Evolutionary conservation across 306 rosid genomes (phyloP).

Genomic region (Sesbania bispinosa): DNA sequence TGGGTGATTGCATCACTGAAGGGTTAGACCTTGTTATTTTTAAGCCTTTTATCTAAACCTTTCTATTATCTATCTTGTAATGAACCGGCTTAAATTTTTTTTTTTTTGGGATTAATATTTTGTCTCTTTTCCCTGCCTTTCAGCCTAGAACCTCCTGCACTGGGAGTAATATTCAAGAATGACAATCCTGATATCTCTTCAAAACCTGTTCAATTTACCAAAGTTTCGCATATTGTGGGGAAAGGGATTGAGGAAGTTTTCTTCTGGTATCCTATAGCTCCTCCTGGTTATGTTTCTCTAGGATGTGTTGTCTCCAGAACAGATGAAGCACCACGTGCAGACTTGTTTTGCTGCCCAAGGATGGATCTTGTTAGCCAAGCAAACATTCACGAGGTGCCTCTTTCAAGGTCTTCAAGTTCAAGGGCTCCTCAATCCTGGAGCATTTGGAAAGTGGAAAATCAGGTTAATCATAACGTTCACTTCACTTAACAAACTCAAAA

Average conservation of each 20-base stretch:
- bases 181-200: constrained; percentile 81
- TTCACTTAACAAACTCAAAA: not conserved
- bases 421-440: constrained; percentile 90
- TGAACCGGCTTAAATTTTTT: too few relatives aligned
- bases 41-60: not conserved
- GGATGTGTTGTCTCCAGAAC: constrained; percentile 85
- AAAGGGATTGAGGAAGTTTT: constrained; percentile 86
- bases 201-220: constrained; percentile 92
- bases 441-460: constrained; percentile 97
- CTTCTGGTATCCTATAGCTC: constrained; percentile 97
- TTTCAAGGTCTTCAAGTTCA: constrained; percentile 80
- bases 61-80: not conserved
- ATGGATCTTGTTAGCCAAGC: constrained; percentile 98
- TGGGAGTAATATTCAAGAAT: constrained; percentile 81
- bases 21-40: constrained; percentile 60
- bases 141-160: constrained; percentile 97
- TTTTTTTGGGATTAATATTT: constrained; percentile 11
- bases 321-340: constrained; percentile 70
- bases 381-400: constrained; percentile 74
- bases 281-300: constrained; percentile 96
- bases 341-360: constrained; percentile 87
- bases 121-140: constrained; percentile 28
- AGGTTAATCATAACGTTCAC: constrained; percentile 40
- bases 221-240: constrained; percentile 72
- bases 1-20: constrained; percentile 95